Conservation (phyloP, 495 filamentous ascomycete genomes). For the Podospora fimiseda region DNA sequence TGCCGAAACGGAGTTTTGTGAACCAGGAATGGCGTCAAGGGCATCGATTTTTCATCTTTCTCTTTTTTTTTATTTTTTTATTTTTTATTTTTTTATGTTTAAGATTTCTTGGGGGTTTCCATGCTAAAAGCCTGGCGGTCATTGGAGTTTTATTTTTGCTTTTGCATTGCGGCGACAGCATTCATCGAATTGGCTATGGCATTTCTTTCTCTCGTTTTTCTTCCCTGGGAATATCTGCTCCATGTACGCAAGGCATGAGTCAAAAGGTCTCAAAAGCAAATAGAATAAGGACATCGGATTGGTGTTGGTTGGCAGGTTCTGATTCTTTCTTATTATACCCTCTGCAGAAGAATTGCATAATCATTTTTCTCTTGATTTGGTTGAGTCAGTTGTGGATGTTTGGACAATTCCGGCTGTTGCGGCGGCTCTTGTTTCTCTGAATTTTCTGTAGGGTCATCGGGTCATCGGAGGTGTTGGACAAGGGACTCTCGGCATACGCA, state of each 20-base stretch:
- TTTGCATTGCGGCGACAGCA: background rate
- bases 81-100: background rate
- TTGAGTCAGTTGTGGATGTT: background rate
- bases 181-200: conserved; percentile 2
- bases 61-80: conserved; percentile 1
- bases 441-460: background rate
- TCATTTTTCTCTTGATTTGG: background rate
- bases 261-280: conserved; percentile 8
- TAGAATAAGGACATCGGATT: conserved; percentile 1
- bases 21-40: background rate
- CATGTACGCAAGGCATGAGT: background rate
- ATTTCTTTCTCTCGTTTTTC: background rate
- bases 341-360: background rate
- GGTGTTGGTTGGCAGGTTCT: background rate
- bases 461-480: background rate
- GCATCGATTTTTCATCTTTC: background rate
- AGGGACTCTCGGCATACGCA: conserved; percentile 9
- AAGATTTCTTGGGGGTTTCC: background rate
- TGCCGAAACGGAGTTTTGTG: background rate
- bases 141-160: background rate
- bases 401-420: background rate
- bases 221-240: conserved; percentile 1
- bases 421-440: background rate
- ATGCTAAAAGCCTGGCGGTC: background rate
- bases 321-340: conserved; percentile 2